Conservation (phyloP, 2,329 filamentous ascomycete genomes). For the Ophiostoma pallidulum region DNA sequence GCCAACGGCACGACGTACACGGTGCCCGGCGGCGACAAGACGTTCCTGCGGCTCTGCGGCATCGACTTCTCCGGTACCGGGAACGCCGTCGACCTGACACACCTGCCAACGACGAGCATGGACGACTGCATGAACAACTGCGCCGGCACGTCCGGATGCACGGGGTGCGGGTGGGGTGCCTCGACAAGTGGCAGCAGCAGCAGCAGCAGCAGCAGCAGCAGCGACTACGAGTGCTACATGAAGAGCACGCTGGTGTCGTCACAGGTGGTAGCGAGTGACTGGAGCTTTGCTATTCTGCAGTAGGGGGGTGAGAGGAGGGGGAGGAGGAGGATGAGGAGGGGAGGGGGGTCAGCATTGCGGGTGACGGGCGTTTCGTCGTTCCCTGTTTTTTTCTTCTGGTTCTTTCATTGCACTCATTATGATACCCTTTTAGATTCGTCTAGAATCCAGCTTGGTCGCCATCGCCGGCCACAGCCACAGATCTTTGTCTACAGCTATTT, state of each 20-base stretch:
- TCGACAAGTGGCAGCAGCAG: constrained; percentile 11
- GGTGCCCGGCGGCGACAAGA: constrained; percentile 30
- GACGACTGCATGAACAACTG: constrained; percentile 32
- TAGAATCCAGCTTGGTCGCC: no score
- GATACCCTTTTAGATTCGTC: constrained; percentile 5
- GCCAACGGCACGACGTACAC: constrained; percentile 36
- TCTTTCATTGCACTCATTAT: constrained; percentile 1
- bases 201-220: constrained; percentile 22
- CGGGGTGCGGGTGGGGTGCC: constrained; percentile 30
- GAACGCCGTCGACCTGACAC: constrained; percentile 23
- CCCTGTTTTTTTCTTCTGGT: no score
- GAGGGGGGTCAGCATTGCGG: neutral
- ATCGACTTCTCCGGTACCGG: constrained; percentile 33
- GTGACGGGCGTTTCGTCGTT: no score
- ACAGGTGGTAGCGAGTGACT: constrained; percentile 24
- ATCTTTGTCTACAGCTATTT: neutral
- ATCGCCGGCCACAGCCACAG: no score
- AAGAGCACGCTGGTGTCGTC: constrained; percentile 25
- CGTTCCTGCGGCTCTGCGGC: constrained; percentile 36
- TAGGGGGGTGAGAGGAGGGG: neutral
- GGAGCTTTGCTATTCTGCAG: constrained; percentile 29
- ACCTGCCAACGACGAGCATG: constrained; percentile 26
- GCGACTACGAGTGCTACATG: constrained; percentile 28
- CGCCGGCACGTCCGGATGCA: constrained; percentile 27
- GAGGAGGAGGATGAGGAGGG: neutral